Evolutionary conservation across 208 protist genomes (phyloP), one percentile per base, ranked within the genome.

Genomic region (Leishmania amazonensis): DNA sequence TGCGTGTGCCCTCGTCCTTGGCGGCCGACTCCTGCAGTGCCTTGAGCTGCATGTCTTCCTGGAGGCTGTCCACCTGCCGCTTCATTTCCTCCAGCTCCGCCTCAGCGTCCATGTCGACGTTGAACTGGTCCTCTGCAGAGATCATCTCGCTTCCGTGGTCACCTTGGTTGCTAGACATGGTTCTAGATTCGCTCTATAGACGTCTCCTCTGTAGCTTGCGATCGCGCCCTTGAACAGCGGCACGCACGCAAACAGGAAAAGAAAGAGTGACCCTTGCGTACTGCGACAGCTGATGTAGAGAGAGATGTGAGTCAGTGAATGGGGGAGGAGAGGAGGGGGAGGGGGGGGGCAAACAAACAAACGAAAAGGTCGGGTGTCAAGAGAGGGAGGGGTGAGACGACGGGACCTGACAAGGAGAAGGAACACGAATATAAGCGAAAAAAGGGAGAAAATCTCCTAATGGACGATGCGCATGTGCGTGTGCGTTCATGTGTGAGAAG

Each of bases 11-110:
- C 81, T 98, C 95, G 65, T 98, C 95, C 72, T 88, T 88, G 4
- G 92, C 93, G n/a, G 90, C 93, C 7, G 85, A 88, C 75, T 98
- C 89, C 64, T 96, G 93, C 9, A 96, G 84, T 21, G 87, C 76
- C 86, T 95, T 95, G 57, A 98, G 90, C 70, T 96, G 90, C 57
- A 95, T 77, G 68, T 98, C 93, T 83, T 98, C 93, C 83, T 98
- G 88, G 17, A 98, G 91, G 68, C 88, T 92, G 76, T 93, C 92
- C 13, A 98, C 91, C 76, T 96, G 88, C 8, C 89, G 92, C 70
- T 88, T 86, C 88, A 98, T 91, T 71, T 95, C 91, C 83, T 95
- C 84, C 45, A 96, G 79, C 81, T 98, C 92, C 13, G 90, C 86
- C 73, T 97, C 92, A 5, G 90, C 79, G 72, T 94, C 92, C 40